These are phyloP conservation scores for Trichoderma breve DNA, from an alignment of 2,329 filamentous ascomycete species.

Conservation along the genomic window DNA sequence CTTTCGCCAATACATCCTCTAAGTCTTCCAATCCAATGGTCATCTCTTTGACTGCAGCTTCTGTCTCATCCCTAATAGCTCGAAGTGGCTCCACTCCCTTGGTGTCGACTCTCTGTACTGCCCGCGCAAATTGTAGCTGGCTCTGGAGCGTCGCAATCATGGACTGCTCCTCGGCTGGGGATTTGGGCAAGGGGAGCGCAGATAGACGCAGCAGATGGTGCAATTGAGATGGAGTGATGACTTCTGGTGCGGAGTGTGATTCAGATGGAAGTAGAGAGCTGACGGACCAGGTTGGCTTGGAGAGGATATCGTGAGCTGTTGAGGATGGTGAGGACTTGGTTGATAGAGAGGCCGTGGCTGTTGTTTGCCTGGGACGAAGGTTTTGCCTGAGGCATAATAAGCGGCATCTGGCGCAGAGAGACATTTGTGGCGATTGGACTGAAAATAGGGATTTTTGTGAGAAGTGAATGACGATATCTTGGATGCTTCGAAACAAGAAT, in stretches of 20 bases:
- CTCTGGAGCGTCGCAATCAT: slow-evolving; percentile 75
- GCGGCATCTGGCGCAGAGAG: slow-evolving; percentile 34
- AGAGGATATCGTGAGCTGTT: slow-evolving; percentile 51
- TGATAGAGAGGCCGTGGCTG: slow-evolving; percentile 23
- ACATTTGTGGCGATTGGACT: slow-evolving; percentile 26
- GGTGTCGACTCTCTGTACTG: slow-evolving; percentile 78
- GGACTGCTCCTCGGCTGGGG: slow-evolving; percentile 58
- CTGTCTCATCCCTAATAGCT: slow-evolving; percentile 78
- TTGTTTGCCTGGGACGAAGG: slow-evolving; percentile 16
- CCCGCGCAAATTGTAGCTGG: slow-evolving; percentile 87
- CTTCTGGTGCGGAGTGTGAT: slow-evolving; percentile 33
- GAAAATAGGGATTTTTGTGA: neutral
- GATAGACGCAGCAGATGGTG: slow-evolving; percentile 86
- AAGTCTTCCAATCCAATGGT: slow-evolving; percentile 60
- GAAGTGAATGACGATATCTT: neutral
- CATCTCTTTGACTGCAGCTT: slow-evolving; percentile 56
- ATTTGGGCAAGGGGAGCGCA: slow-evolving; percentile 72
- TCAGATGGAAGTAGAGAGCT: slow-evolving; percentile 59
- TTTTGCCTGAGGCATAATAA: slow-evolving; percentile 27
- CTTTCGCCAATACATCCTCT: slow-evolving; percentile 54
- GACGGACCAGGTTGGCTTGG: slow-evolving; percentile 80
- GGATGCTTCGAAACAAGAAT: neutral
- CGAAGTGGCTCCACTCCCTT: slow-evolving; percentile 68
- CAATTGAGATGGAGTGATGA: slow-evolving; percentile 66
- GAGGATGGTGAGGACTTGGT: slow-evolving; percentile 21